These are phyloP conservation scores for Drosera spatulata DNA, from an alignment of 179 eudicot species.

Conservation along the genomic window DNA sequence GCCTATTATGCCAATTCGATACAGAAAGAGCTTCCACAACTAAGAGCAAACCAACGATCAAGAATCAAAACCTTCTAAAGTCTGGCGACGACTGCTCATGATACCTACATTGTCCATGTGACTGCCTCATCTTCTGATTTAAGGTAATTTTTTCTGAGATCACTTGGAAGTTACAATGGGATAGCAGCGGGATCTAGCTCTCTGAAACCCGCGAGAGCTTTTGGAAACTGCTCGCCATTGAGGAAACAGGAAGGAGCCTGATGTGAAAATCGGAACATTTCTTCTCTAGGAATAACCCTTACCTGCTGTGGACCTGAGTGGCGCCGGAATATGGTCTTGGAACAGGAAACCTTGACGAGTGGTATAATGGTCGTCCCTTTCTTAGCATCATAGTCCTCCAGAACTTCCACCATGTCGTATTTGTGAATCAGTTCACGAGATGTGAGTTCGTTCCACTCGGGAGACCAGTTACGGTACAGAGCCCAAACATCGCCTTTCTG, in stretches of 20 bases:
- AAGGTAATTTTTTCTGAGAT: too few species aligned
- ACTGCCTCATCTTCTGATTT: too few species aligned
- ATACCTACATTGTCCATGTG: too few species aligned
- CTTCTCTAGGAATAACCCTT: conserved; percentile 45
- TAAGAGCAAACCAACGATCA: too few species aligned
- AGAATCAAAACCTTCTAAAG: too few species aligned
- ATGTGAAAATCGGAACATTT: conserved; percentile 76
- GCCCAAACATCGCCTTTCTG: conserved; percentile 93
- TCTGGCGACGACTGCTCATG: too few species aligned
- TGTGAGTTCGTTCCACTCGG: conserved; percentile 71
- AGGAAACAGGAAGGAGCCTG: conserved; percentile 69
- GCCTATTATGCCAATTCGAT: too few species aligned
- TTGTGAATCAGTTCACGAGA: conserved; percentile 62
- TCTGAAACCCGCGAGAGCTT: conserved; percentile 67
- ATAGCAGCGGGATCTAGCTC: conserved; percentile 96
- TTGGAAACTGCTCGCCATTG: conserved; percentile 31
- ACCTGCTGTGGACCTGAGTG: conserved; percentile 37
- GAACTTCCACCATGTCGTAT: conserved; percentile 89
- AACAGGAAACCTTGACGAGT: conserved; percentile 65
- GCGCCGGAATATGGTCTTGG: conserved; percentile 60
- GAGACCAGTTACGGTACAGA: conserved; percentile 78
- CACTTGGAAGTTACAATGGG: conserved; percentile 41
- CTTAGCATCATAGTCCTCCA: conserved; percentile 33
- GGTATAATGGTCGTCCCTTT: conserved; percentile 56
- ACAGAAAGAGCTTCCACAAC: too few species aligned